Percentiles rank a stretch among this genome's conserved stretches.
These are phyloP conservation scores for Vitis cinerea DNA, from an alignment of 164 flowering plant genomes.

Conservation along the genomic window DNA sequence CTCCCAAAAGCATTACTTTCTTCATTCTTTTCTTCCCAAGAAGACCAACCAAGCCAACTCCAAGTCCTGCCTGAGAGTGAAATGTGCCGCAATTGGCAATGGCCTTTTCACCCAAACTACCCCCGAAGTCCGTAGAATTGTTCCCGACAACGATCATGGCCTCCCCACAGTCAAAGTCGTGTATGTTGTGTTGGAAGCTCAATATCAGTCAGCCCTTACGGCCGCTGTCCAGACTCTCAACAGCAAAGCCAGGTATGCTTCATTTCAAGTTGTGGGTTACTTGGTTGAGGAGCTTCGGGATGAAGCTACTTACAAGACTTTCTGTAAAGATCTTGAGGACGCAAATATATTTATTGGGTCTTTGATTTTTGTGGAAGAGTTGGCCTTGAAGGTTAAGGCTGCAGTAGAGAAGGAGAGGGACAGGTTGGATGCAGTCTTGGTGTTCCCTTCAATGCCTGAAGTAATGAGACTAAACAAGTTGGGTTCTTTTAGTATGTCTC, in stretches of 20 bases:
- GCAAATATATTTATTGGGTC: constrained; percentile 97
- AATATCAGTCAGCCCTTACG: constrained; percentile 86
- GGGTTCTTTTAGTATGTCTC: constrained; percentile 96
- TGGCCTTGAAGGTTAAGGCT: constrained; percentile 77
- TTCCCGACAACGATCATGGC: constrained; percentile 51
- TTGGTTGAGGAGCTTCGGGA: constrained; percentile 96
- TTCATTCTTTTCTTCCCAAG: constrained; percentile 74
- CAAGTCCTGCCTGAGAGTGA: constrained; percentile 38
- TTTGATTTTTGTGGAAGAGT: constrained; percentile 92
- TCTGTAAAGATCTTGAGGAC: constrained; percentile 84
- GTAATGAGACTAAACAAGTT: constrained; percentile 95
- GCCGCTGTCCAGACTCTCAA: constrained; percentile 78
- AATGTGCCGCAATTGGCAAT: constrained; percentile 76
- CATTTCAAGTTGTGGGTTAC: constrained; percentile 90
- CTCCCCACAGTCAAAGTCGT: constrained; percentile 88
- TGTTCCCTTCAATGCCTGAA: constrained; percentile 99
- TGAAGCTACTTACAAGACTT: constrained; percentile 50
- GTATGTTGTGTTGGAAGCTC: constrained; percentile 96
- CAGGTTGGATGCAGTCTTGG: constrained; percentile 90
- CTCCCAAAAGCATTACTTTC: constrained; percentile 63
- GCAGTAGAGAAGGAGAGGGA: constrained; percentile 97
- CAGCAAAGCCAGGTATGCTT: constrained; percentile 38
- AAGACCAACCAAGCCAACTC: constrained; percentile 27
- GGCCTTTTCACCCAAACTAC: constrained; percentile 95
- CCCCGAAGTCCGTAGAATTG: constrained; percentile 82